Base-by-base conservation (phyloP, 169 alveolate species). In the Ichthyophthirius multifiliis region DNA sequence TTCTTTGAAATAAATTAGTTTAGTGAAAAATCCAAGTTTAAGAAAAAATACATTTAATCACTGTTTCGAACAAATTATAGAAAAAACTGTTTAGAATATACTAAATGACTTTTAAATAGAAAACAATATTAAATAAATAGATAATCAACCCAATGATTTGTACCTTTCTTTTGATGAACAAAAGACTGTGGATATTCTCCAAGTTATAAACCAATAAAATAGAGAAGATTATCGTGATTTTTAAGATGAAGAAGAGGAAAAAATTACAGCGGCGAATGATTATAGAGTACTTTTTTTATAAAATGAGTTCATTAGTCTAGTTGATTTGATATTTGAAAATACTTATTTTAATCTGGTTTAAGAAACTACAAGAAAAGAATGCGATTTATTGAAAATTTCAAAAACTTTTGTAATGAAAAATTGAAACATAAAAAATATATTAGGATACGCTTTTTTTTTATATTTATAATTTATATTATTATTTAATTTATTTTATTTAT, bases 321-420 rank as follows among this genome's bases (percentile, higher is more conserved):
- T 74, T 20, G 86, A 80, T 39, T 46, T 73, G 4, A 81, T 81
- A 35, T 43, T 81, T 44, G 82, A 81, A 55, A 55, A 71, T 71
- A 81, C 77, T 5, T 73, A 71, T 35, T 81, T 73, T 55, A 81
- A 81, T 15, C 45, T 73, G 2, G 73, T 71, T 27, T 34, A 48
- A 41, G 82, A 81, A 73, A 62, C 77, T 15, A 71, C 77, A 5
- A 81, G 80, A 55, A 73, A 64, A 35, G 82, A 80, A 43, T 71
- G 75, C 41, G 86, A 80, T 71, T 9, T 80, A n/a, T 31, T 80
- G 6, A 41, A 71, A 30, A 63, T 71, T 23, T 74, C 74, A 27
- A 71, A 81, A 44, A 81, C 75, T 15, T 81, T 80, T 81, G 64
- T 73, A 16, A 71, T 71, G 10, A n/a, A n/a, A n/a, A n/a, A n/a